phyloP scores from a whole-genome alignment of 768 basidiomycete species.

The Mycena belliarum region DNA sequence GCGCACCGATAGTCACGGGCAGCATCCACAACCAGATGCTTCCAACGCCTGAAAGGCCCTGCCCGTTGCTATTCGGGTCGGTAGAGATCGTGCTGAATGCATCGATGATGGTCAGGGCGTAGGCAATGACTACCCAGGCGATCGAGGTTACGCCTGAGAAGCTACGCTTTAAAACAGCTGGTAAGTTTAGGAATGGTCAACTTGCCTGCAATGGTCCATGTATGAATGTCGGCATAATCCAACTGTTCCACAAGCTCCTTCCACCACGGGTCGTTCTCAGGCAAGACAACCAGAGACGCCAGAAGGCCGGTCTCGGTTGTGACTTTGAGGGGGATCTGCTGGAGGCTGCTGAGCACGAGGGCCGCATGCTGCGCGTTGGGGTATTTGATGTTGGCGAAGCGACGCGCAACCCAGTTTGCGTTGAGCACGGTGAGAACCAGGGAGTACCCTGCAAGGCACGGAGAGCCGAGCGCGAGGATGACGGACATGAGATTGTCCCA shows the following conservation, averaged over 20 bases:
- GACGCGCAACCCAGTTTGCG: conserved; percentile 40
- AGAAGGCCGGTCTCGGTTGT: conserved; percentile 30
- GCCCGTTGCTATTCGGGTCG: conserved; percentile 32
- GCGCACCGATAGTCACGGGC: conserved; percentile 34
- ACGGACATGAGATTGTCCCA: conserved; percentile 45
- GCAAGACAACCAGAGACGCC: conserved; percentile 43
- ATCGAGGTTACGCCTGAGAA: conserved; percentile 38
- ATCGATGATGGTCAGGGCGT: conserved; percentile 39
- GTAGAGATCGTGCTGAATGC: conserved; percentile 29
- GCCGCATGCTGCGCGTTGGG: conserved; percentile 34
- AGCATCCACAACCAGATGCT: conserved; percentile 47
- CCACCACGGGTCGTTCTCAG: conserved; percentile 47
- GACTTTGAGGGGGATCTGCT: conserved; percentile 42
- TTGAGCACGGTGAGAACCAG: conserved; percentile 44
- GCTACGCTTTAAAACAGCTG: conserved; percentile 29
- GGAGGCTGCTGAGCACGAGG: conserved; percentile 38
- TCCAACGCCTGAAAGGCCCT: conserved; percentile 32
- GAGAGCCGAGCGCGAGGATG: conserved; percentile 46
- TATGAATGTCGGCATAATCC: conserved; percentile 35
- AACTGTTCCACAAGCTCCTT: conserved; percentile 31
- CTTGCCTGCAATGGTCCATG: conserved; percentile 36
- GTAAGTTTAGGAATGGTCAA: conserved; percentile 5
- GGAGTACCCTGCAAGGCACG: conserved; percentile 47
- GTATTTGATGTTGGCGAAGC: conserved; percentile 31
- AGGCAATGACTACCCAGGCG: conserved; percentile 46